Conservation (phyloP, 495 filamentous ascomycete species). For the Gamarada debralockiae region DNA sequence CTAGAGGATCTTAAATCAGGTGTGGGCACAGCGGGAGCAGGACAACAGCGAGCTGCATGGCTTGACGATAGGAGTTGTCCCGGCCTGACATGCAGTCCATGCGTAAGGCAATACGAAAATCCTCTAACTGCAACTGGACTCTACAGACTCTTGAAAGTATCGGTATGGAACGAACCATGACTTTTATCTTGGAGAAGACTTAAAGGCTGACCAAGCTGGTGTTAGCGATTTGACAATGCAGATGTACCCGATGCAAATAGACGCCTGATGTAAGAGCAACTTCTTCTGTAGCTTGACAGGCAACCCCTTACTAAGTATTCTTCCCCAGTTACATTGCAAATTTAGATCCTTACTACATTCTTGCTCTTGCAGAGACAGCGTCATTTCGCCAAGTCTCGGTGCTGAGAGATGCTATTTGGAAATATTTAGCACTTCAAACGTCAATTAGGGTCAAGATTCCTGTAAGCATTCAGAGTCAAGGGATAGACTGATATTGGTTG, state of each 20-base stretch:
- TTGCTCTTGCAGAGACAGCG: conserved; percentile 3
- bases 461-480: not conserved
- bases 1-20: not conserved
- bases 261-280: conserved; percentile 4
- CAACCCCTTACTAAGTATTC: not conserved
- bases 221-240: not conserved
- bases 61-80: not conserved
- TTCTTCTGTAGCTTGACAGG: not conserved
- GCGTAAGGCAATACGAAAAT: conserved; percentile 2
- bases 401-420: conserved; percentile 8
- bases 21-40: not conserved
- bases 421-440: not conserved
- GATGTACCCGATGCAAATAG: conserved; percentile 3
- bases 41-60: not conserved
- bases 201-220: not conserved
- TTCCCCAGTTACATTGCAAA: conserved; percentile 1
- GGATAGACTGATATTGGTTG: not conserved
- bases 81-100: not conserved
- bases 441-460: conserved; percentile 1
- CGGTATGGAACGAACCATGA: not conserved
- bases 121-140: conserved; percentile 1
- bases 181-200: not conserved
- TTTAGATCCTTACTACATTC: conserved; percentile 5
- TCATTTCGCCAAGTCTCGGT: not conserved
- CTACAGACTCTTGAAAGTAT: not conserved